Evolutionary conservation across 257 asterid genomes (phyloP).

Genomic region (Solanum arcanum): DNA sequence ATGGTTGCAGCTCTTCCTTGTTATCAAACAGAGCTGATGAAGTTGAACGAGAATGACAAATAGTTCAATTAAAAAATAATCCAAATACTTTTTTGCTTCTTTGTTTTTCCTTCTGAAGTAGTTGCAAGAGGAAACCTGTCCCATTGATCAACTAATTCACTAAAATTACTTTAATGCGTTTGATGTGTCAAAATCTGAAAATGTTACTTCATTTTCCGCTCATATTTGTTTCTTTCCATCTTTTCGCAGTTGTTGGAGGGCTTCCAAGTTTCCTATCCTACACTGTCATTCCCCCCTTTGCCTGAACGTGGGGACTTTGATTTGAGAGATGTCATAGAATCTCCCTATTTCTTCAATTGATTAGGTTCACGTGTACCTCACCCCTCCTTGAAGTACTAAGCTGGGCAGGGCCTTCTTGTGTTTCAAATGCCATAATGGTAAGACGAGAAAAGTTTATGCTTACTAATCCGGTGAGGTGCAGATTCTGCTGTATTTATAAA

Average conservation of each 20-base stretch:
- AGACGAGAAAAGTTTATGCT: background rate
- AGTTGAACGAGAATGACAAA: background rate
- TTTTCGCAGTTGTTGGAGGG: slow-evolving; percentile 65
- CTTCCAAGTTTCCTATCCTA: slow-evolving; percentile 70
- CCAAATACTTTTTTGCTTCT: background rate
- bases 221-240: background rate
- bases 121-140: background rate
- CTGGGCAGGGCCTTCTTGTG: background rate
- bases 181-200: background rate
- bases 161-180: background rate
- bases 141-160: background rate
- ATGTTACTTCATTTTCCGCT: background rate
- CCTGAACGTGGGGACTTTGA: slow-evolving; percentile 88
- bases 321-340: slow-evolving; percentile 61
- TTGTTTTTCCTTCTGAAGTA: background rate
- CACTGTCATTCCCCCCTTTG: slow-evolving; percentile 69
- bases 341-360: slow-evolving; percentile 92
- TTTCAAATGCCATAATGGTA: background rate
- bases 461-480: background rate
- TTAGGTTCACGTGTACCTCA: background rate
- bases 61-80: background rate
- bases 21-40: background rate
- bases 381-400: background rate
- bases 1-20: background rate
- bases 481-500: background rate